These are phyloP conservation scores for Coccomyxa sp. DNA, from an alignment of 139 green algal species.

Conservation along the genomic window DNA sequence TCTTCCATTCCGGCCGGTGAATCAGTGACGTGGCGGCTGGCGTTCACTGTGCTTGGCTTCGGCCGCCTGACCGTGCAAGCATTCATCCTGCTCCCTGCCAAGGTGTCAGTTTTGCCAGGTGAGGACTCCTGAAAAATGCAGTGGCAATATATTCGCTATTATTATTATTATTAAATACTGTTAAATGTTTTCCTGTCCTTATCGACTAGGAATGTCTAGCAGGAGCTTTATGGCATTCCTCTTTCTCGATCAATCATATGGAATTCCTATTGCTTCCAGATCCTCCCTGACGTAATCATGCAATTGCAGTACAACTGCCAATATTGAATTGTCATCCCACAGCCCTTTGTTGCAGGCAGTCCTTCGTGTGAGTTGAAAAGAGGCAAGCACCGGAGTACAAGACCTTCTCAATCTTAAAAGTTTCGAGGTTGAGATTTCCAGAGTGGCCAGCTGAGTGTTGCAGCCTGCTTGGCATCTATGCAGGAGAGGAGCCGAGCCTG, in stretches of 20 bases:
- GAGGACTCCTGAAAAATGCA: too few species aligned
- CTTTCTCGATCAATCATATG: neutral
- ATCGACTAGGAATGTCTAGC: neutral
- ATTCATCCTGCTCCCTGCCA: constrained; percentile 14
- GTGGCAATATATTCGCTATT: neutral
- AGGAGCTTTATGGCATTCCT: neutral
- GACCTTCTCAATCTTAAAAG: neutral
- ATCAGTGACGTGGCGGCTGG: neutral
- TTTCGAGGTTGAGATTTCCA: neutral
- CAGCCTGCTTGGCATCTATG: neutral
- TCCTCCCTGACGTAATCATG: neutral
- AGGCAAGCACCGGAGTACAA: neutral
- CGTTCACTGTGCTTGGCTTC: constrained; percentile 15
- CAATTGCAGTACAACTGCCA: neutral
- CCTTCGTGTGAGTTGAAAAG: neutral
- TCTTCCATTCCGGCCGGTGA: constrained; percentile 9
- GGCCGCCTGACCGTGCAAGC: constrained; percentile 19
- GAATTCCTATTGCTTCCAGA: neutral
- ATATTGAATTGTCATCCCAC: neutral
- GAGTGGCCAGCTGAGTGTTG: neutral
- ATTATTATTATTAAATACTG: too few species aligned
- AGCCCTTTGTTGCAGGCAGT: neutral
- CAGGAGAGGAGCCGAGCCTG: constrained; percentile 20
- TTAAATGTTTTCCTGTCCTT: too few species aligned
- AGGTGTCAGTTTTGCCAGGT: constrained; percentile 2